Conservation (phyloP, 2,329 filamentous ascomycete genomes). For the Tolypocladium guangdongense region DNA sequence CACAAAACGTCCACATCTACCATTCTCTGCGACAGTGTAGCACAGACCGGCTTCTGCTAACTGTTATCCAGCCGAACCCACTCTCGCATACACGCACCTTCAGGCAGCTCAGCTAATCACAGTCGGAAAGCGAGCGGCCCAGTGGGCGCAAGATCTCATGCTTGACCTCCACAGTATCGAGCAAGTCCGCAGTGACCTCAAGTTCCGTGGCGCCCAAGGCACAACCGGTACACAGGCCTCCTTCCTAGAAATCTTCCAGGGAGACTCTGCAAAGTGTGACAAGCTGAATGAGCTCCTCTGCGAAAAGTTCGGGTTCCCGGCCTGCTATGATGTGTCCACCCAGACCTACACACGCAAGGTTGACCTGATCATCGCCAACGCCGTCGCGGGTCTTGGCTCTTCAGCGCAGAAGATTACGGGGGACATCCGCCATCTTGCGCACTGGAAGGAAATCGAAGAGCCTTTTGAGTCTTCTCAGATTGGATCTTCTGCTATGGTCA, state of each 20-base stretch:
- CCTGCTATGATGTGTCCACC: conserved; percentile 45
- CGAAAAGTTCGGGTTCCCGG: conserved; percentile 41
- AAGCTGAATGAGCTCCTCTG: conserved; percentile 44
- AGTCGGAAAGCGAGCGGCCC: conserved; percentile 26
- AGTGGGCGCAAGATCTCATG: conserved; percentile 57
- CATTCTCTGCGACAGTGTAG: too few relatives aligned
- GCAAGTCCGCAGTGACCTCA: conserved; percentile 53
- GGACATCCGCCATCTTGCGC: conserved; percentile 64
- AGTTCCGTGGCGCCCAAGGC: conserved; percentile 59
- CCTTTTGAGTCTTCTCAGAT: conserved; percentile 74
- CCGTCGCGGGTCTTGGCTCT: conserved; percentile 68
- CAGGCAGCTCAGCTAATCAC: conserved; percentile 25
- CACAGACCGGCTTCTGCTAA: too few relatives aligned
- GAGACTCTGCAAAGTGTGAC: conserved; percentile 38
- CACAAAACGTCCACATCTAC: too few relatives aligned
- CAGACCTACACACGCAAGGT: conserved; percentile 68
- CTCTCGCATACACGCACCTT: conserved; percentile 67
- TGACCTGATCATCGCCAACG: conserved; percentile 70
- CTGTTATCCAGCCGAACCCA: conserved; percentile 35
- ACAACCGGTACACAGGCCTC: conserved; percentile 72
- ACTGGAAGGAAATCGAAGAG: conserved; percentile 76
- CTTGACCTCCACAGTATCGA: conserved; percentile 67
- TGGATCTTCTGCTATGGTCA: conserved; percentile 33
- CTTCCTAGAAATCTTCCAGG: conserved; percentile 43
- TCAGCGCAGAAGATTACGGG: conserved; percentile 60